Percentiles rank a stretch among this genome's conserved stretches.
Conservation (phyloP, 305 asterid genomes). For the Solanum chacoense region DNA sequence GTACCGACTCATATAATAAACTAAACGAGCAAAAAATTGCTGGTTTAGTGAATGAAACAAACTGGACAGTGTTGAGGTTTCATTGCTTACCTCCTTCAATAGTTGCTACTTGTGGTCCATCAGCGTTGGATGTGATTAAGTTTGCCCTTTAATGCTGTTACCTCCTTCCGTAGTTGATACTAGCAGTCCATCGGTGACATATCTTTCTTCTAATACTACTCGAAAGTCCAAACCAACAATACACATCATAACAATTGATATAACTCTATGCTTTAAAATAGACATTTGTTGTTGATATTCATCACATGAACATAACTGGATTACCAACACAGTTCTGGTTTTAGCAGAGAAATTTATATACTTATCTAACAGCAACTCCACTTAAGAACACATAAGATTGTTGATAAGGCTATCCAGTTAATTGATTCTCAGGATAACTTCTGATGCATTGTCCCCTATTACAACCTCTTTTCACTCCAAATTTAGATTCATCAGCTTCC, state of each 20-base stretch:
- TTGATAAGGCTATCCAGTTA: background rate
- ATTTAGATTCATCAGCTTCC: background rate
- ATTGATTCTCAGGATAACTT: background rate
- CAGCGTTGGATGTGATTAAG: background rate
- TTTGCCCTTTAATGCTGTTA: background rate
- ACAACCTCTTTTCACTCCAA: background rate
- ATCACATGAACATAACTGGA: background rate
- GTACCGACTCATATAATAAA: background rate
- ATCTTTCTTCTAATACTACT: background rate
- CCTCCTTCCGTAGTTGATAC: background rate
- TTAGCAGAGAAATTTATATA: background rate
- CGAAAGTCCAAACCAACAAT: background rate
- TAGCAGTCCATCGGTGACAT: background rate
- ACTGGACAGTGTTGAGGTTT: background rate
- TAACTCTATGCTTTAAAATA: background rate
- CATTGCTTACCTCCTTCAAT: background rate
- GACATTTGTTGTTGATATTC: background rate
- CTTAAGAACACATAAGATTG: background rate
- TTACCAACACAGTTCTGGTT: background rate
- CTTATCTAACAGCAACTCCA: background rate
- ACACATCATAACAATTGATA: background rate
- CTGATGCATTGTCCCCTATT: background rate
- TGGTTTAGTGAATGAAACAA: background rate
- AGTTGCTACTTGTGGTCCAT: background rate
- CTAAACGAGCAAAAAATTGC: background rate